Conservation (phyloP, 2,329 filamentous ascomycete genomes). For the Trichoderma sp. region DNA sequence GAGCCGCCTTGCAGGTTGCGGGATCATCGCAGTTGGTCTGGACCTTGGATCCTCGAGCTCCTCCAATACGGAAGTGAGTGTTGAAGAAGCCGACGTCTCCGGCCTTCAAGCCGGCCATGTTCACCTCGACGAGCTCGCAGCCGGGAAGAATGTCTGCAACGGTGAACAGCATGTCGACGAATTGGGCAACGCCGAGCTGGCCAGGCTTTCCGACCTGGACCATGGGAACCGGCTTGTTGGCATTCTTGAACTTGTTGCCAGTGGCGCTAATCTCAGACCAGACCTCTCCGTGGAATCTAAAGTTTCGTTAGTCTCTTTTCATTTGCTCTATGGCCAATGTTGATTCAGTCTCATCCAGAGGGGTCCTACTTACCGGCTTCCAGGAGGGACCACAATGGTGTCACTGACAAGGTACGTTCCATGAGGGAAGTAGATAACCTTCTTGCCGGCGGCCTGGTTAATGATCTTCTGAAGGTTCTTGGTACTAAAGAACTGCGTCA, state of each 20-base stretch:
- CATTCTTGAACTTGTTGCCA: constrained; percentile 45
- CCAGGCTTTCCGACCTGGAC: constrained; percentile 49
- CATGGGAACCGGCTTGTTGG: constrained; percentile 42
- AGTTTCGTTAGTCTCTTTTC: background rate
- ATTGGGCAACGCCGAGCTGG: constrained; percentile 45
- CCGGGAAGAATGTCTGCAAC: constrained; percentile 42
- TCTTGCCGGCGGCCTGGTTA: constrained; percentile 28
- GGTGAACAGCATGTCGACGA: constrained; percentile 50
- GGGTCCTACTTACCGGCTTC: constrained; percentile 7
- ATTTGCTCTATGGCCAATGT: background rate
- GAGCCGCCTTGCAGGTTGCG: constrained; percentile 43
- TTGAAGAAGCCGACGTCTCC: constrained; percentile 50
- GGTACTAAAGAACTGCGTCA: constrained; percentile 16
- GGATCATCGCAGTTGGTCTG: constrained; percentile 38
- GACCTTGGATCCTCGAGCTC: constrained; percentile 39
- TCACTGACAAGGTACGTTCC: constrained; percentile 53
- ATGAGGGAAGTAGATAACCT: constrained; percentile 42
- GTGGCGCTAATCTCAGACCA: constrained; percentile 37
- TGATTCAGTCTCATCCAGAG: background rate
- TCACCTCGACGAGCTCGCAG: constrained; percentile 42
- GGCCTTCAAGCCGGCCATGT: constrained; percentile 42
- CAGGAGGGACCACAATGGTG: constrained; percentile 43
- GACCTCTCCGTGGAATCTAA: constrained; percentile 21
- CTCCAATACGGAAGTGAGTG: constrained; percentile 43
- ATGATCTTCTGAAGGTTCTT: constrained; percentile 23